These are phyloP conservation scores for Xylariales sp. DNA, from an alignment of 2,329 filamentous ascomycete species.

Conservation along the genomic window DNA sequence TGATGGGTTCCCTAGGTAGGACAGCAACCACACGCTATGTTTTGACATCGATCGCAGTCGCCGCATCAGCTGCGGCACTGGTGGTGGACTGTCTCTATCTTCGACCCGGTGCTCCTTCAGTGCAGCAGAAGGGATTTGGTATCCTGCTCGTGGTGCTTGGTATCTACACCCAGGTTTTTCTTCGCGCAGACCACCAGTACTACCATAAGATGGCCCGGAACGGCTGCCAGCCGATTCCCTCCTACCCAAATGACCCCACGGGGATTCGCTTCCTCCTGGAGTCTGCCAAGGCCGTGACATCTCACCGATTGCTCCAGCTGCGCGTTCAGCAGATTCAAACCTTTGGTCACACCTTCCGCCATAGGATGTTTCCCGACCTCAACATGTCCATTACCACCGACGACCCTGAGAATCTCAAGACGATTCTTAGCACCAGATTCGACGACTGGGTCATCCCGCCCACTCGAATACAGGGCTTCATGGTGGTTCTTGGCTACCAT, in stretches of 20 bases:
- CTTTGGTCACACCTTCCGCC: constrained; percentile 17
- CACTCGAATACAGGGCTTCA: constrained; percentile 29
- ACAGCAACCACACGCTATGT: constrained; percentile 12
- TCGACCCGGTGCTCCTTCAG: constrained; percentile 5
- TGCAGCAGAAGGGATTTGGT: constrained; percentile 6
- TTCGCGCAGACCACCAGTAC: constrained; percentile 14
- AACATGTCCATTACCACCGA: constrained; percentile 14
- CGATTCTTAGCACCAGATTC: constrained; percentile 13
- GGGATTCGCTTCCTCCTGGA: constrained; percentile 20
- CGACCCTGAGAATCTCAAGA: constrained; percentile 16
- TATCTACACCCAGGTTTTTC: constrained; percentile 11
- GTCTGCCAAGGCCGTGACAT: constrained; percentile 10
- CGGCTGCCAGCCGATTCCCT: constrained; percentile 15
- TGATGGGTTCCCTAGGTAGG: neutral
- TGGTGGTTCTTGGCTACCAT: constrained; percentile 41
- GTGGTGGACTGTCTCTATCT: constrained; percentile 11
- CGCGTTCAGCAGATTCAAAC: constrained; percentile 8
- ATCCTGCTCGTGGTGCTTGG: constrained; percentile 9
- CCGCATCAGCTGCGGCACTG: constrained; percentile 6
- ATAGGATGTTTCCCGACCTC: constrained; percentile 16
- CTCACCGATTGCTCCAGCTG: constrained; percentile 14
- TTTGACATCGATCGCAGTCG: constrained; percentile 5
- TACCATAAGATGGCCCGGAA: constrained; percentile 10
- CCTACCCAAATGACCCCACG: constrained; percentile 15
- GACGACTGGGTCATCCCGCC: constrained; percentile 45